phyloP scores from a whole-genome alignment of 2,329 filamentous ascomycete genomes.

The Neobulgaria alba region DNA sequence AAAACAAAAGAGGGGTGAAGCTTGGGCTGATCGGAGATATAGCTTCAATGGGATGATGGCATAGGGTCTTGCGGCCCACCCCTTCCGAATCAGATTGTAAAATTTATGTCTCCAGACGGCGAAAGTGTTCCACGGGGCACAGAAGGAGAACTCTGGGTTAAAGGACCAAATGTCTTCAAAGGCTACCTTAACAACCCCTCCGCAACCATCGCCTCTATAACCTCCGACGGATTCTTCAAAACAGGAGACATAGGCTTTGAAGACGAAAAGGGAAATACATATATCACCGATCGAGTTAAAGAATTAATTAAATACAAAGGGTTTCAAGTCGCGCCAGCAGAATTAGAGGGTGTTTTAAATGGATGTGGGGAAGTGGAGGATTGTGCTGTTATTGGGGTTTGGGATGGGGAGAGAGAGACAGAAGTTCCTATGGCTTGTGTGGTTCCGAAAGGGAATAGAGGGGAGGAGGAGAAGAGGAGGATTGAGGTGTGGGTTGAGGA shows the following conservation, averaged over 20 bases:
- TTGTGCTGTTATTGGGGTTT: conserved; percentile 54
- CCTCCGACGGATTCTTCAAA: conserved; percentile 65
- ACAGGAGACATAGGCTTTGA: conserved; percentile 79
- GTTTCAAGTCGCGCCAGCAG: conserved; percentile 59
- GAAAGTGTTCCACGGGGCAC: conserved; percentile 40
- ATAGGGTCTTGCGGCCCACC: neutral
- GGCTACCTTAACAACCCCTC: conserved; percentile 51
- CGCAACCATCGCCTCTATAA: conserved; percentile 60
- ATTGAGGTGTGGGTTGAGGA: conserved; percentile 50
- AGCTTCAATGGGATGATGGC: conserved; percentile 35
- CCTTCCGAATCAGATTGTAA: conserved; percentile 68
- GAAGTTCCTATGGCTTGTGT: conserved; percentile 62
- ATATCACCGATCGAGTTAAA: conserved; percentile 78
- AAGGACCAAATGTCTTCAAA: conserved; percentile 52
- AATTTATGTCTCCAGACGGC: conserved; percentile 53
- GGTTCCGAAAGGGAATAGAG: conserved; percentile 34
- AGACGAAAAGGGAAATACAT: conserved; percentile 70
- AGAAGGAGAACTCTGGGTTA: conserved; percentile 64
- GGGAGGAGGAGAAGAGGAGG: conserved; percentile 29
- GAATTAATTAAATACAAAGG: conserved; percentile 55
- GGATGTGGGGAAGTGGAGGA: conserved; percentile 41
- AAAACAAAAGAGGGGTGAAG: neutral
- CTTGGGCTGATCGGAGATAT: neutral
- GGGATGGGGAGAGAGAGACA: conserved; percentile 51
- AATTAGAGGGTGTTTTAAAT: conserved; percentile 44